These are phyloP conservation scores for Camillea tinctor DNA, from an alignment of 2,329 filamentous ascomycete genomes.

Conservation along the genomic window DNA sequence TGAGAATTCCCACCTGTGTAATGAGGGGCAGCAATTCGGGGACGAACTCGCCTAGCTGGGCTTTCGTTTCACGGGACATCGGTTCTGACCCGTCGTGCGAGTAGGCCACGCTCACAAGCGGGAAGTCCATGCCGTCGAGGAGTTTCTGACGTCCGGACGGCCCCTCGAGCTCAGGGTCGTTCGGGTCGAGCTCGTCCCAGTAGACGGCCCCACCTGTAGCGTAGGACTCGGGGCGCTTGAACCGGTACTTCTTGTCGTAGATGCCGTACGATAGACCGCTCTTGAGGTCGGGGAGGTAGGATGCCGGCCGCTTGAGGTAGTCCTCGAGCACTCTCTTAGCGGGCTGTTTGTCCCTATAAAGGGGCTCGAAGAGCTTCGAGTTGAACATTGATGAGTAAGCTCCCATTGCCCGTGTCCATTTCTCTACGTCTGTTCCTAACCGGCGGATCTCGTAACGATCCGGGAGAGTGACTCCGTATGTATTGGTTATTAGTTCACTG, in stretches of 20 bases:
- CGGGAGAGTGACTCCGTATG: slow-evolving; percentile 17
- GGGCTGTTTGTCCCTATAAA: slow-evolving; percentile 16
- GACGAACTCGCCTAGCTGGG: too few species aligned
- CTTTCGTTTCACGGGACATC: not conserved
- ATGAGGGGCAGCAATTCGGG: not conserved
- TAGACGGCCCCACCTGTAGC: slow-evolving; percentile 19
- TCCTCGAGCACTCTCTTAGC: slow-evolving; percentile 9
- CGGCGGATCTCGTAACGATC: slow-evolving; percentile 20
- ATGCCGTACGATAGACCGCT: slow-evolving; percentile 25
- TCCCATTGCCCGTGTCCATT: slow-evolving; percentile 13
- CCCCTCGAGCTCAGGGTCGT: slow-evolving; percentile 18
- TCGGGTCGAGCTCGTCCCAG: slow-evolving; percentile 23
- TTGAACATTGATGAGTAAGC: slow-evolving; percentile 15
- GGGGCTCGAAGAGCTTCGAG: slow-evolving; percentile 14
- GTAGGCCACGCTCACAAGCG: slow-evolving; percentile 20
- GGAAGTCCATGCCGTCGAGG: slow-evolving; percentile 23
- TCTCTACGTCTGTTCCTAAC: slow-evolving; percentile 15
- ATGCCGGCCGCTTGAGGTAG: slow-evolving; percentile 1
- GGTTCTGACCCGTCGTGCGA: slow-evolving; percentile 19
- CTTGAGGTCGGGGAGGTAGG: slow-evolving; percentile 12
- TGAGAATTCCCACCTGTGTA: not conserved
- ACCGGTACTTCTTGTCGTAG: slow-evolving; percentile 25
- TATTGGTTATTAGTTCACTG: slow-evolving; percentile 8
- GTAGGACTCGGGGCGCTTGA: slow-evolving; percentile 19
- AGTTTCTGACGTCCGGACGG: slow-evolving; percentile 13